Evolutionary conservation across 805 yeast genomes (phyloP), one percentile per base, ranked within the genome.

Genomic region (Hagleromyces aurorensis): DNA sequence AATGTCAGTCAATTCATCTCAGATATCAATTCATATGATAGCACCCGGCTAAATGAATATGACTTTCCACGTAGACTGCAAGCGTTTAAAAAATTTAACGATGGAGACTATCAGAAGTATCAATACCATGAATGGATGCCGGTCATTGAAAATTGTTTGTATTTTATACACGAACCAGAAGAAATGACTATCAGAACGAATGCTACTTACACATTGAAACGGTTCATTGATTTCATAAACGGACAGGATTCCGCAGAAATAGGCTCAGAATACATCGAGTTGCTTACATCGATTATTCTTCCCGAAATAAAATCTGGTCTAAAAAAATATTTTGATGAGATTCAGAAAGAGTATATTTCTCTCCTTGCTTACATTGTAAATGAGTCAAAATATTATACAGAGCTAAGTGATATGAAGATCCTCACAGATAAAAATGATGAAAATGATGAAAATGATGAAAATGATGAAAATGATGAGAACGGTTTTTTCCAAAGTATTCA

Each of bases 151-250:
- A 72, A 75, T 31, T 65, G 75, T 34, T 62, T 91, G 21, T 85
- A 61, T 48, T 82, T 72, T 50, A 70, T 91, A 34, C 74, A 75
- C 33, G 94, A 84, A 45, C 75, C 75, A 20, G 77, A 74, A 9
- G 98, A 89, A 54, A 62, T 80, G 27, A 78, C 94, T 0, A 61
- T 89, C 34, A 69, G 96, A 55, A 69, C 82, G 1, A 83, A 82
- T 47, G 83, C 95, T 2, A 57, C 82, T 1, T 75, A 69, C 40
- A 59, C 75, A 1, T 51, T 89, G 34, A 67, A 65, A 33, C 62
- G 79, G 27, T 84, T 77, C 49, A 57, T 82, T 25, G 95, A 85
- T 42, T 62, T 71, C 23, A 52, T 61, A 13, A 57, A 71, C 4
- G 38, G 44, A 3, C 52, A 55, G 31, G 31, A 37, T 7, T 30